phyloP scores from a whole-genome alignment of 108 stramenopile genomes.

The Nannochloropsis oceanica region DNA sequence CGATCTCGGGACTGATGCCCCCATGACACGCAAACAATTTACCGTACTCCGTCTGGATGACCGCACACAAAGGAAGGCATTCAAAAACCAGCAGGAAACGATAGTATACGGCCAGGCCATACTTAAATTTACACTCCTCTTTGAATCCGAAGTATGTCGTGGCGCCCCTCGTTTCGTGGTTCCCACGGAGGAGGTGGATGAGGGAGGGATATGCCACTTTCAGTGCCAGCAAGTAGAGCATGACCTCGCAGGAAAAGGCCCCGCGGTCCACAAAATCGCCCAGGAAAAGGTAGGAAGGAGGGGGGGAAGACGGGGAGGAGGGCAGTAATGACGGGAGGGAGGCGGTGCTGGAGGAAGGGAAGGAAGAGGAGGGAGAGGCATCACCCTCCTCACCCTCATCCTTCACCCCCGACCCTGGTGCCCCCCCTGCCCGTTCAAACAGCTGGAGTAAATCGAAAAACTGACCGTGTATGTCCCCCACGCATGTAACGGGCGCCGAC shows the following conservation, averaged over 20 bases:
- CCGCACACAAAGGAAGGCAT: constrained; percentile 37
- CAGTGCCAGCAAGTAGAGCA: constrained; percentile 27
- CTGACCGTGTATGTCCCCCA: constrained; percentile 90
- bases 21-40: constrained; percentile 34
- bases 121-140: constrained; percentile 44
- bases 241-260: constrained; percentile 36
- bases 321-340: too few relatives aligned
- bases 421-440: constrained; percentile 35
- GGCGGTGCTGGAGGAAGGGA: neutral
- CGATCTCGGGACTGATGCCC: constrained; percentile 30
- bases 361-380: neutral
- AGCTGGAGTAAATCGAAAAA: constrained; percentile 80
- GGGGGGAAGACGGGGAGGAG: neutral
- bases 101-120: constrained; percentile 40
- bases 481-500: constrained; percentile 26
- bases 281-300: constrained; percentile 28
- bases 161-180: constrained; percentile 39
- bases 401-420: neutral
- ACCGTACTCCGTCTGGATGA: constrained; percentile 28
- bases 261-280: constrained; percentile 41
- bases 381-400: neutral
- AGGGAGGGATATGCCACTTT: constrained; percentile 26
- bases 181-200: constrained; percentile 31
- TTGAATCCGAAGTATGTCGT: constrained; percentile 44
- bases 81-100: constrained; percentile 37